Percentiles rank a stretch among this genome's conserved stretches.
Evolutionary conservation across 1,284 basidiomycete genomes (phyloP).

Genomic region (Anthracocystis walkeri): DNA sequence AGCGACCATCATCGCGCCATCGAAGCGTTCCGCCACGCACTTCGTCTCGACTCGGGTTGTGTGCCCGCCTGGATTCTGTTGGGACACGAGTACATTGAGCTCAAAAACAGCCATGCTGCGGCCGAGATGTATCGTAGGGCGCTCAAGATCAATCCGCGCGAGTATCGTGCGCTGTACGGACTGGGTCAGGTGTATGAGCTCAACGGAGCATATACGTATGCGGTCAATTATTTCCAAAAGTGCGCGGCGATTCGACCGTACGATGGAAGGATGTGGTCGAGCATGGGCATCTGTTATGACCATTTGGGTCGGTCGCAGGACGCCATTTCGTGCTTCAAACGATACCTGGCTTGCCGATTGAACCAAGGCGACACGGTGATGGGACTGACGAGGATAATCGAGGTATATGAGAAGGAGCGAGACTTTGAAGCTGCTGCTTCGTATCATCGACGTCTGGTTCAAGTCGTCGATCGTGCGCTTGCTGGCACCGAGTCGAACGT

Average conservation of each 20-base stretch:
- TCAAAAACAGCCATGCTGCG: slow-evolving; percentile 98
- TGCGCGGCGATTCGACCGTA: slow-evolving; percentile 93
- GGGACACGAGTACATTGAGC: slow-evolving; percentile 98
- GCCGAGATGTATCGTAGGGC: slow-evolving; percentile 97
- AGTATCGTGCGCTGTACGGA: slow-evolving; percentile 96
- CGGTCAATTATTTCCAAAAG: slow-evolving; percentile 94
- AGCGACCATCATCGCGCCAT: slow-evolving; percentile 95
- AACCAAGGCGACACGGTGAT: slow-evolving; percentile 61
- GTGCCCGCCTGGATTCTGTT: slow-evolving; percentile 98
- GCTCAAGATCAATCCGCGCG: slow-evolving; percentile 91
- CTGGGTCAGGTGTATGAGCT: slow-evolving; percentile 97
- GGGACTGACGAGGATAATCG: slow-evolving; percentile 62
- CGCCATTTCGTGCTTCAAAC: slow-evolving; percentile 65
- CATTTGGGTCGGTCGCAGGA: slow-evolving; percentile 74
- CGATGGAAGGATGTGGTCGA: slow-evolving; percentile 95
- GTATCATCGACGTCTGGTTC: slow-evolving; percentile 66
- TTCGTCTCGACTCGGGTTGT: slow-evolving; percentile 92
- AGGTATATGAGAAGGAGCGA: slow-evolving; percentile 60
- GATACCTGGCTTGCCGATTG: slow-evolving; percentile 63
- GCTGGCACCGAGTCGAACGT: slow-evolving; percentile 54
- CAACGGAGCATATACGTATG: slow-evolving; percentile 94
- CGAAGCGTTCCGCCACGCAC: slow-evolving; percentile 92
- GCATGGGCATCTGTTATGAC: slow-evolving; percentile 92
- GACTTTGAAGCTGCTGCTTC: slow-evolving; percentile 52
- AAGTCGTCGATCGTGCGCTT: slow-evolving; percentile 56